These are phyloP conservation scores for Plasmodium ovale DNA, from an alignment of 169 alveolate species.

Conservation along the genomic window DNA sequence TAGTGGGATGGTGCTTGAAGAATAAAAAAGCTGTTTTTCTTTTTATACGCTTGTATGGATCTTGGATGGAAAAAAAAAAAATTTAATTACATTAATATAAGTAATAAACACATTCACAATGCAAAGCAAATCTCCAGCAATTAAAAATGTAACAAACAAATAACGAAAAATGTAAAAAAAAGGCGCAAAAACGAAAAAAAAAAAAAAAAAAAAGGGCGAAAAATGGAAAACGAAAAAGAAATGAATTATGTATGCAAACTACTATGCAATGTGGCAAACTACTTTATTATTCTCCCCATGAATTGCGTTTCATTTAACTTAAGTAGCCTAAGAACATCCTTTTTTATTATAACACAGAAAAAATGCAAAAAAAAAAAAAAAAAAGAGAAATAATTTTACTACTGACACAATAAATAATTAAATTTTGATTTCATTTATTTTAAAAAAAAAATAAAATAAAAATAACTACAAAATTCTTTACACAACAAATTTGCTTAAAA, in stretches of 20 bases:
- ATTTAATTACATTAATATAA: too few relatives aligned
- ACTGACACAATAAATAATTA: not conserved
- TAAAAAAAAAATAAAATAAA: not conserved
- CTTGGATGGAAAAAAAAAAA: slow-evolving; percentile 34
- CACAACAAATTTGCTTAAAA: slow-evolving; percentile 7
- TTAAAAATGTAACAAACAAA: too few relatives aligned
- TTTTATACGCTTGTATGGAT: slow-evolving; percentile 67
- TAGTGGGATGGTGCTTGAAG: slow-evolving; percentile 68
- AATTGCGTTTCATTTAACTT: slow-evolving; percentile 68
- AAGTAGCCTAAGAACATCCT: slow-evolving; percentile 73
- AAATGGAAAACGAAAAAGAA: too few relatives aligned
- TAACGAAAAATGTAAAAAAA: too few relatives aligned
- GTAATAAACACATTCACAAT: not conserved
- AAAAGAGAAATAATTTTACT: not conserved
- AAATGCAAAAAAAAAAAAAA: slow-evolving; percentile 27
- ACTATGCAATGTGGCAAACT: too few relatives aligned
- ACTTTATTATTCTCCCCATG: slow-evolving; percentile 76
- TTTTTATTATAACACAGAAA: slow-evolving; percentile 19
- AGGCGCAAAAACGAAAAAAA: not conserved
- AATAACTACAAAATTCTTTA: not conserved
- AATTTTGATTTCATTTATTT: slow-evolving; percentile 13
- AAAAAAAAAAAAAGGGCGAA: not conserved
- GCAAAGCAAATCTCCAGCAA: not conserved
- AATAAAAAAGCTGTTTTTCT: slow-evolving; percentile 46
- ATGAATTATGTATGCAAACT: not conserved